phyloP scores from a whole-genome alignment of 192 early-diverging fungal species.

The Coemansia sp. region DNA sequence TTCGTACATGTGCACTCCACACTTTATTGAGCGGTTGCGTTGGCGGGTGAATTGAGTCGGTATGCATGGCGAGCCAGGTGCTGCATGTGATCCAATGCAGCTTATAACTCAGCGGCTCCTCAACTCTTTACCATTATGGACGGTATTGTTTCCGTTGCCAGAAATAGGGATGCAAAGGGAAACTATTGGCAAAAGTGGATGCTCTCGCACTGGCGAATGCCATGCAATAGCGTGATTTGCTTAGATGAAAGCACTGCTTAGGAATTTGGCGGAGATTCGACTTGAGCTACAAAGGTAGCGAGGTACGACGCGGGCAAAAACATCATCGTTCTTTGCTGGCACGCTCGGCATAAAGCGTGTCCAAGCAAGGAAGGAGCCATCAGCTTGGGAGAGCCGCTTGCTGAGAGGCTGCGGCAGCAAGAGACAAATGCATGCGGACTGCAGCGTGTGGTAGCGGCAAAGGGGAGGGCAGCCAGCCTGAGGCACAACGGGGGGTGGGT shows the following conservation, averaged over 20 bases:
- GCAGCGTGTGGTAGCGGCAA: not conserved
- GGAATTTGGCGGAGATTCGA: not conserved
- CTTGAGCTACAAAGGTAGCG: not conserved
- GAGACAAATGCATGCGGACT: not conserved
- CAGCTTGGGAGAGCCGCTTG: not conserved
- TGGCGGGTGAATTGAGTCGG: not conserved
- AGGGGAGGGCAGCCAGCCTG: constrained; percentile 6
- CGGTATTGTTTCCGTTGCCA: not conserved
- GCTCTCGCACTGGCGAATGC: not conserved
- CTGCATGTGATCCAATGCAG: not conserved
- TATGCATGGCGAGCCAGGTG: not conserved
- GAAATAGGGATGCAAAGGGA: not conserved
- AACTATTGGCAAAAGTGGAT: not conserved
- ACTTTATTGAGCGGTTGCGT: not conserved
- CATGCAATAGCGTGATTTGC: not conserved
- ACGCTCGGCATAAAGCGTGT: not conserved
- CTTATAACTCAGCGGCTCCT: not conserved
- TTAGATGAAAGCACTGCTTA: not conserved
- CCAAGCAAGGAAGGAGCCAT: not conserved
- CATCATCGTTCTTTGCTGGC: not conserved
- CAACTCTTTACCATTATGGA: not conserved
- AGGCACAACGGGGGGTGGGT: constrained; percentile 23
- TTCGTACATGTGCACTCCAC: not conserved
- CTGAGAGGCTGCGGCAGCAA: not conserved
- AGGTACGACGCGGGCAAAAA: not conserved